Evolutionary conservation across 1,139 yeast species (phyloP).

Genomic region (Cylindricascospora bacillispora): DNA sequence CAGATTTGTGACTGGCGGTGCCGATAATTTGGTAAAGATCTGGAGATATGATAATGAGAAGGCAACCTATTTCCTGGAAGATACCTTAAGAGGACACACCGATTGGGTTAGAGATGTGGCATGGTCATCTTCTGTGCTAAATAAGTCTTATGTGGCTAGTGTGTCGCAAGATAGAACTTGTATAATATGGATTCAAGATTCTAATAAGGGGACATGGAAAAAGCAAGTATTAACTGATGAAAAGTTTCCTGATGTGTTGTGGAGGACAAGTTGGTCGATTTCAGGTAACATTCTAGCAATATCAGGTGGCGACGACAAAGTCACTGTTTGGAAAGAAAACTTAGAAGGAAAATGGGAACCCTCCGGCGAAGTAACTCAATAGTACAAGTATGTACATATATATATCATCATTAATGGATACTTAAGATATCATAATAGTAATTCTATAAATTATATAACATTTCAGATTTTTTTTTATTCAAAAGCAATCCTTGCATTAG

Average conservation of each 20-base stretch:
- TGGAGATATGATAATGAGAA: conserved; percentile 61
- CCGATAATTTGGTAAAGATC: conserved; percentile 83
- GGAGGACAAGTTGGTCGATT: conserved; percentile 97
- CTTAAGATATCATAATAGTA: too few relatives aligned
- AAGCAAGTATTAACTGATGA: conserved; percentile 62
- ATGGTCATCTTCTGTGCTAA: conserved; percentile 87
- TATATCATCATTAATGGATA: too few relatives aligned
- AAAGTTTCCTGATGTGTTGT: conserved; percentile 89
- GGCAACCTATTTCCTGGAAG: conserved; percentile 58
- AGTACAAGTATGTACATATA: too few relatives aligned
- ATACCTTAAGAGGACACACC: conserved; percentile 73
- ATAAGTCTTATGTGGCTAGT: conserved; percentile 87
- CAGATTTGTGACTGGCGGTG: conserved; percentile 87
- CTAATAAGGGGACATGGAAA: conserved; percentile 60
- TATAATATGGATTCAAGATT: conserved; percentile 81
- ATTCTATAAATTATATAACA: too few relatives aligned
- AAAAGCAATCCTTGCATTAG: too few relatives aligned
- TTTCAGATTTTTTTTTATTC: too few relatives aligned
- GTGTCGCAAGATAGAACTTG: conserved; percentile 98
- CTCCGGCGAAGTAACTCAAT: conserved; percentile 35
- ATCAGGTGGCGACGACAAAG: conserved; percentile 92
- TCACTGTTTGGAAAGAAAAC: conserved; percentile 93
- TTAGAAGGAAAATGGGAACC: conserved; percentile 91
- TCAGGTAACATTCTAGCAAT: conserved; percentile 93
- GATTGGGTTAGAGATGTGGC: conserved; percentile 99